Evolutionary conservation across 2,329 filamentous ascomycete genomes (phyloP).

Genomic region (Parascedosporium putredinis): DNA sequence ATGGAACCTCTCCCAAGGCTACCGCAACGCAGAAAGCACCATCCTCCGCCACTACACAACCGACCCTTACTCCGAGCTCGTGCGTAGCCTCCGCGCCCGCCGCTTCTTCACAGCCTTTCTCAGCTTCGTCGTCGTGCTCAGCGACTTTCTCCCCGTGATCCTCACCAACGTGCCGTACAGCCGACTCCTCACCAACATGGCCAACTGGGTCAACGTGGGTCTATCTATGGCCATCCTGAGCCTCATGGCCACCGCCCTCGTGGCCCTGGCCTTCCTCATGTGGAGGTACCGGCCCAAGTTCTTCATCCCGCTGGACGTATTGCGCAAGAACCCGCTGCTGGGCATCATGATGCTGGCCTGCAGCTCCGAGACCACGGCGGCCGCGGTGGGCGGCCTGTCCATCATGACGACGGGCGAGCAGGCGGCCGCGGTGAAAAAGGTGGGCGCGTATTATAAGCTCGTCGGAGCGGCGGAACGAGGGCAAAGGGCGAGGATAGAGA

Average conservation of each 20-base stretch:
- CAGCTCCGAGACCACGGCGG: not conserved
- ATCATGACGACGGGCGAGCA: not conserved
- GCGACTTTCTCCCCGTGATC: not conserved
- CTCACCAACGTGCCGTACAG: not conserved
- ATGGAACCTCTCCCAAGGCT: constrained; percentile 1
- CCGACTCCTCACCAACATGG: not conserved
- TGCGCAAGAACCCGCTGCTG: not conserved
- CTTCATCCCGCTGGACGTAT: constrained; percentile 3
- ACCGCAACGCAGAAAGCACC: constrained; percentile 1
- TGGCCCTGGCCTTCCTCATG: not conserved
- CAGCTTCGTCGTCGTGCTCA: not conserved
- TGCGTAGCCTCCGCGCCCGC: not conserved
- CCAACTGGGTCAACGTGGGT: not conserved
- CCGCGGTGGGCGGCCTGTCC: not conserved
- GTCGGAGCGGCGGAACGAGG: not conserved
- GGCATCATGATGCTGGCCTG: constrained; percentile 1
- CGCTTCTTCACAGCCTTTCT: not conserved
- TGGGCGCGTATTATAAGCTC: not conserved
- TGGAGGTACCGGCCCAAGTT: not conserved
- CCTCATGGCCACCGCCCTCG: not conserved
- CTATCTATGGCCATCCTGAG: not conserved
- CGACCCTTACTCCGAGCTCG: not conserved
- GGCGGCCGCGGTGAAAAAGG: not conserved
- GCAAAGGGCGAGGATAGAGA: not conserved
- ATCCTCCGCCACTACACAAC: not conserved